Base-by-base conservation (phyloP, 441 rosid species). In the Sinapis alba region DNA sequence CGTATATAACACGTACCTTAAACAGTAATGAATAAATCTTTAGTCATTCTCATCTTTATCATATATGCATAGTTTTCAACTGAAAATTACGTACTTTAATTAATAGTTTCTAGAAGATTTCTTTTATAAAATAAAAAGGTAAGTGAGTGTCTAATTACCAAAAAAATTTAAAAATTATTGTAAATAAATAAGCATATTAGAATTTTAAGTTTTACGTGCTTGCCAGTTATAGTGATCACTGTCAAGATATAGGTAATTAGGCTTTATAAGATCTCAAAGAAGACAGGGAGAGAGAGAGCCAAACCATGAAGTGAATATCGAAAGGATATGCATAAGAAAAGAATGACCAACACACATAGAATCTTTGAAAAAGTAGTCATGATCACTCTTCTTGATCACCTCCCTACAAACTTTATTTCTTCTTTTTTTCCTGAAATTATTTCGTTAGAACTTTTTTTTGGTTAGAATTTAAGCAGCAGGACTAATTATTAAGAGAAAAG, bases 301-400 rank as follows among this genome's bases (percentile, higher is more conserved):
- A 32, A 64, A 76, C 80, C 80, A 63, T 57, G 76, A 47, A 70
- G 75, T 30, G 76, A 45, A 58, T 43, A 64, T 57, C 23, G 71
- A 45, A 64, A 70, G 62, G 71, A 64, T 27, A 70, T 45, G 51
- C 76, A 77, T 43, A 77, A 15, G 38, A 71, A 43, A 65, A 71
- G 32, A 71, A 47, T 23, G 68, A 65, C 58, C 51, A 77, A 65
- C 61, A 23, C 67, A 34, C 62, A 65, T 13, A 71, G 34, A 65
- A 70, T 71, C 67, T 24, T 71, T 18, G 80, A 71, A 16, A 77
- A 71, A 58, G 66, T 57, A 65, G 76, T 27, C 76, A 77, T 77
- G 62, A 45, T n/a, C n/a, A n/a, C 32, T 64, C 50, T 69, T 54
- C 23, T 50, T 50, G 53, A 45, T 62, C 7, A 53, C 73, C 15